phyloP scores from a whole-genome alignment of 148 eudicot species.

The Fagopyrum homotropicum region DNA sequence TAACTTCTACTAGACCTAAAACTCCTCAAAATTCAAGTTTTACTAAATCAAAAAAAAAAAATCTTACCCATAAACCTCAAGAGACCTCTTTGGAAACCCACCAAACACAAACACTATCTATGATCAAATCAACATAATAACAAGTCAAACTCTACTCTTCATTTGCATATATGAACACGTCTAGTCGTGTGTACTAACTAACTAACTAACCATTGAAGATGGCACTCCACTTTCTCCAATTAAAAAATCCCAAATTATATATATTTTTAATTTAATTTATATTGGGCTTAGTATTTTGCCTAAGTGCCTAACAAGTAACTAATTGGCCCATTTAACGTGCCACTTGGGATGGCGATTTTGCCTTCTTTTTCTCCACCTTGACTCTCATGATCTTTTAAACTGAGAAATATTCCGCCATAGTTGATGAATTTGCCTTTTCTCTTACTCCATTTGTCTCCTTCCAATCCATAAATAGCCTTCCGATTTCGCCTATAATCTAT shows the following conservation, averaged over 20 bases:
- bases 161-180: background rate
- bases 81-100: too few species aligned
- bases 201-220: background rate
- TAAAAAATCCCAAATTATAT: background rate
- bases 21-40: too few species aligned
- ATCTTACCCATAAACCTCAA: too few species aligned
- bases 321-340: slow-evolving; percentile 8
- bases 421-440: slow-evolving; percentile 5
- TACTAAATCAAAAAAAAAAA: too few species aligned
- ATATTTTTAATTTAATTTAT: background rate
- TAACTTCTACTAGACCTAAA: too few species aligned
- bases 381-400: background rate
- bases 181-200: too few species aligned
- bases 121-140: background rate
- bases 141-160: background rate
- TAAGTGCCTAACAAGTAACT: background rate
- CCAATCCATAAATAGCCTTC: slow-evolving; percentile 8
- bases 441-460: background rate
- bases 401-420: slow-evolving; percentile 1
- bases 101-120: background rate
- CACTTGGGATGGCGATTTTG: background rate
- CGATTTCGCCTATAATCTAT: background rate
- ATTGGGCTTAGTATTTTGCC: background rate
- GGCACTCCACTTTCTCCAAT: slow-evolving; percentile 4
- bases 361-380: background rate